Base-by-base conservation (phyloP, 2,329 filamentous ascomycete species). In the Pezicula neosporulosa region DNA sequence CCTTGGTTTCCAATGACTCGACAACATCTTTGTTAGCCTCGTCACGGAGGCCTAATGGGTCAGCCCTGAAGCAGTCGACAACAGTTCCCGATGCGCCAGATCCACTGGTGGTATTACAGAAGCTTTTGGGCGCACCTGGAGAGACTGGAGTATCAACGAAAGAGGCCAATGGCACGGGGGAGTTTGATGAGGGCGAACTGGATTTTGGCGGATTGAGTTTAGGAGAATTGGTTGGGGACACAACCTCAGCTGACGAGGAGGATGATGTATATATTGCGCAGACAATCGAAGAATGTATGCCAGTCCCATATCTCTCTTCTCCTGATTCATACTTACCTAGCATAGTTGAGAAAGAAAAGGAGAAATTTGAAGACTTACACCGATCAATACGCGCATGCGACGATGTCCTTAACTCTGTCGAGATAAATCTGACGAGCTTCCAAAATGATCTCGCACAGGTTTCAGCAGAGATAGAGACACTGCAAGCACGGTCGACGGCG, bases 371-470 rank as follows among this genome's bases (percentile, higher is more conserved):
- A 68, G 90, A 95, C 51, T 77, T 99, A 39, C 94, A 97, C 70
- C 83, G 81, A 63, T 95, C 92, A 4, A 97, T 99, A 63, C 71
- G 78, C 66, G 89, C 90, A 47, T 99, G 93, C 72, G 94, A 99
- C 70, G 88, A 96, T 66, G 90, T 97, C 47, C 80, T 97, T 43
- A 89, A 86, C 69, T 96, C 92, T 0, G 94, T 99, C 49, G 93
- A 99, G 72, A 85, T 83, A 30, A 97, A 97, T 67, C 77, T 99
- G 48, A 89, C 89, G 36, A 93, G 86, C 68, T 99, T 99, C 66
- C 91, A 95, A 66, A 89, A 91, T 54, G 95, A 99, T 68, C 81
- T 99, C 10, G 93, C 90, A 8, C 82, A 85, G 13, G 94, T 99
- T 12, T 97, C 94, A 1, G 87, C 91, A 6, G 94, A 99, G 67